These are phyloP conservation scores for Neurospora sp. DNA, from an alignment of 495 filamentous ascomycete genomes.

Conservation along the genomic window DNA sequence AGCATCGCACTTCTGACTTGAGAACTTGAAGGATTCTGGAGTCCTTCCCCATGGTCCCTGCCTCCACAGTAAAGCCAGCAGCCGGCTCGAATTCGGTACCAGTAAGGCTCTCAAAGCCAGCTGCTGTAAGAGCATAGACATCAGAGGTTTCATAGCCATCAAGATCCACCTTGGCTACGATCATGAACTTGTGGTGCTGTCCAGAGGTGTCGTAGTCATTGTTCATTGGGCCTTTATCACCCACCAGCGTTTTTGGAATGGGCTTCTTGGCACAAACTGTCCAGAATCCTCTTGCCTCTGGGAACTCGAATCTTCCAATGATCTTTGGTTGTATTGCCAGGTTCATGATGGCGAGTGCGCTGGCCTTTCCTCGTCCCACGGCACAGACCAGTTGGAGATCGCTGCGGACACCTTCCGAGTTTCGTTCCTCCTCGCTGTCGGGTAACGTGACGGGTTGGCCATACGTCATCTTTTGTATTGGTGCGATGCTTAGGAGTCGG, in stretches of 20 bases:
- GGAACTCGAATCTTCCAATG: conserved; percentile 51
- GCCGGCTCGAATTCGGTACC: conserved; percentile 84
- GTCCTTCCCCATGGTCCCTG: conserved; percentile 62
- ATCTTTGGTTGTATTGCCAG: conserved; percentile 59
- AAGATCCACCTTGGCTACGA: conserved; percentile 52
- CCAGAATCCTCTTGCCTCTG: conserved; percentile 53
- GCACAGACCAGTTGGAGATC: conserved; percentile 63
- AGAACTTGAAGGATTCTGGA: conserved; percentile 77
- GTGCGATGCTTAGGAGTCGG: conserved; percentile 61
- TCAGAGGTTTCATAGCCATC: conserved; percentile 47
- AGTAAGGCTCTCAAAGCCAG: conserved; percentile 52
- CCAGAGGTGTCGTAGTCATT: conserved; percentile 41
- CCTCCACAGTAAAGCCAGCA: conserved; percentile 70
- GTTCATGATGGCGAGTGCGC: conserved; percentile 64
- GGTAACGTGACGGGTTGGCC: conserved; percentile 39
- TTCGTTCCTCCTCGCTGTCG: conserved; percentile 33
- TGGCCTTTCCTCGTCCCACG: conserved; percentile 57
- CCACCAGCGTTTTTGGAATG: conserved; percentile 41
- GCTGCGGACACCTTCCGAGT: conserved; percentile 33
- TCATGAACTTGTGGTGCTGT: conserved; percentile 58
- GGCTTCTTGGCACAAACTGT: conserved; percentile 51
- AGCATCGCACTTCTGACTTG: conserved; percentile 72
- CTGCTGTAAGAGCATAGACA: conserved; percentile 51
- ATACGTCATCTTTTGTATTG: conserved; percentile 61
- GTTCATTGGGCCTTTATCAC: conserved; percentile 38